Conservation (phyloP, 768 basidiomycete species). For the Obba rivulosa region DNA sequence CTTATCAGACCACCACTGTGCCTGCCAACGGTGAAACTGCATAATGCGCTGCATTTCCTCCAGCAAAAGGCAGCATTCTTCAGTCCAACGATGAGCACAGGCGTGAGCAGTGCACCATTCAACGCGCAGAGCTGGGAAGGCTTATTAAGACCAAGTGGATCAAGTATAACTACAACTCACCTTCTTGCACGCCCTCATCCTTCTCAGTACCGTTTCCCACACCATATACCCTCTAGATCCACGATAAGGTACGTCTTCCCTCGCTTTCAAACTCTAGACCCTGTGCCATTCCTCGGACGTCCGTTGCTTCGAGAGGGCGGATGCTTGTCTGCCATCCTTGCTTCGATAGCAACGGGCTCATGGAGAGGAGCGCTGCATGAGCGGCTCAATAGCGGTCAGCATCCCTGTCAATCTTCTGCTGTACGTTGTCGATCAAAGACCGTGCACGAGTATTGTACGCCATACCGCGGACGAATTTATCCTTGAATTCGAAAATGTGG, state of each 20-base stretch:
- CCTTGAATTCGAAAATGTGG: slow-evolving; percentile 2
- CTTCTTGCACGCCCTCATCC: not conserved
- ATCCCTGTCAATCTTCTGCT: not conserved
- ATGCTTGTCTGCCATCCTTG: slow-evolving; percentile 1
- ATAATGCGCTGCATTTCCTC: slow-evolving; percentile 15
- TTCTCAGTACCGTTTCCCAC: not conserved
- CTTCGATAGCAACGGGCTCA: not conserved
- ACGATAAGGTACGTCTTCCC: slow-evolving; percentile 7
- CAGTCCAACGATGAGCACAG: slow-evolving; percentile 9
- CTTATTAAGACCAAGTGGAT: not conserved
- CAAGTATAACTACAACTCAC: not conserved
- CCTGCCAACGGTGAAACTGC: not conserved
- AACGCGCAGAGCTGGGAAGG: not conserved
- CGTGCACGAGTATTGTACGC: slow-evolving; percentile 2
- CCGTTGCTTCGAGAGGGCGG: not conserved
- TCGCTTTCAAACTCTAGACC: not conserved
- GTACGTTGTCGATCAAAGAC: not conserved
- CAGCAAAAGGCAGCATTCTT: slow-evolving; percentile 11
- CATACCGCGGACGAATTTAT: not conserved
- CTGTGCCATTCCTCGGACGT: slow-evolving; percentile 4
- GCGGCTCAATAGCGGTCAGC: slow-evolving; percentile 3
- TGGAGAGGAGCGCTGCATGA: not conserved
- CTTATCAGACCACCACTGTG: not conserved
- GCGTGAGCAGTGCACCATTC: slow-evolving; percentile 12
- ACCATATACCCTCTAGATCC: slow-evolving; percentile 7